These are phyloP conservation scores for Centaurea solstitialis DNA, from an alignment of 129 eudicot genomes.

Conservation along the genomic window DNA sequence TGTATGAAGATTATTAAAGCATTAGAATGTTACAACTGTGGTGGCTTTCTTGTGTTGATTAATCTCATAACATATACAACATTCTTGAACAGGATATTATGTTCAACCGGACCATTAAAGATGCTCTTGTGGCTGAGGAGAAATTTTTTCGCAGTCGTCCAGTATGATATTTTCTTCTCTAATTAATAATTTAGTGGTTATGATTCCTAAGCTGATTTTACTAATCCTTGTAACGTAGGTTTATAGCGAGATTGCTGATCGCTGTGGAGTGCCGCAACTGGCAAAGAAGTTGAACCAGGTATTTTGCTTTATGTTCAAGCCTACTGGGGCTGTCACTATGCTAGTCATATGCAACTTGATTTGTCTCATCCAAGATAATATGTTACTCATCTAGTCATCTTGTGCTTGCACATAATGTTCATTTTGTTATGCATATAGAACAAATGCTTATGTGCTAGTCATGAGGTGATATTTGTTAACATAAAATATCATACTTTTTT, in stretches of 20 bases:
- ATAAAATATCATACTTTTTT: not conserved
- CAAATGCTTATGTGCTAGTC: not conserved
- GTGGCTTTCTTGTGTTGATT: slow-evolving; percentile 9
- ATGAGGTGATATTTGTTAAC: slow-evolving; percentile 6
- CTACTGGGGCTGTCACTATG: not conserved
- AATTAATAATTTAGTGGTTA: not conserved
- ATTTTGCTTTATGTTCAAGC: not conserved
- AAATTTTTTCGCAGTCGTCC: slow-evolving; percentile 94
- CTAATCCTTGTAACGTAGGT: slow-evolving; percentile 47
- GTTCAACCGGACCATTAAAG: slow-evolving; percentile 74
- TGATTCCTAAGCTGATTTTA: not conserved
- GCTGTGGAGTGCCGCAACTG: slow-evolving; percentile 94
- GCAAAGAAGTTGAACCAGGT: slow-evolving; percentile 98
- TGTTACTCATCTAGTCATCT: not conserved
- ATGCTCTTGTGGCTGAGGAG: slow-evolving; percentile 97
- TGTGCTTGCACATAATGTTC: not conserved
- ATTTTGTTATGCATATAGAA: not conserved
- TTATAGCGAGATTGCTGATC: slow-evolving; percentile 90
- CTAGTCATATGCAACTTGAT: not conserved
- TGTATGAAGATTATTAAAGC: not conserved
- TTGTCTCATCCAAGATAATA: no score
- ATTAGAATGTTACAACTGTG: not conserved
- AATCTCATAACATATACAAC: not conserved
- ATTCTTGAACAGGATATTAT: slow-evolving; percentile 65
- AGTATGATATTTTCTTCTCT: slow-evolving; percentile 39